Evolutionary conservation across 768 basidiomycete genomes (phyloP), one percentile per base, ranked within the genome.

Genomic region (Lactarius tabidus): DNA sequence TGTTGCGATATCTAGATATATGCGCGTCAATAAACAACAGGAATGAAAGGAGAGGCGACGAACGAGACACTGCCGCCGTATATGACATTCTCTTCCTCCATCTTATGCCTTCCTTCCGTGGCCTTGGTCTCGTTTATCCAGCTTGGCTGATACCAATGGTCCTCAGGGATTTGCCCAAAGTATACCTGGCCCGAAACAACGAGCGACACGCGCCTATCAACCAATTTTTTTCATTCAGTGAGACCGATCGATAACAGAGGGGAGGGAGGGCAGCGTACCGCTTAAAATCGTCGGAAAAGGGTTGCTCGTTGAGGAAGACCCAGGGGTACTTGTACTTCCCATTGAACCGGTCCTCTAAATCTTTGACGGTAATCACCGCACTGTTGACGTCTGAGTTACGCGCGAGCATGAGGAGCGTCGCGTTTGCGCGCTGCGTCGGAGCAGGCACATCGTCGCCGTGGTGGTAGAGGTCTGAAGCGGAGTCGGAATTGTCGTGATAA

Each of bases 331-430:
- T 80, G 70, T 84, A 90, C 66, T 81, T 83, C 52, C 79, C 77
- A 76, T 98, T 98, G 78, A 97, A 97, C 45, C 89, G 79, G 72
- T 92, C 89, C 77, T 98, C 96, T 77, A 93, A 76, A 74, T 89
- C 83, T 67, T 82, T 82, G 69, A 94, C 85, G 67, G 87, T 88
- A 43, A 77, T 76, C 60, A 89, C 75, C 52, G 87, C 82, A 20
- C 81, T 80, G n/a, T 80, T 68, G 8, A 88, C 69, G 65, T 91
- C 89, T 36, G 77, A 75, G 72, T 91, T 91, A 48, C 88, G 80
- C 43, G 84, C 87, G 52, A 98, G 84, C 76, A 77, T 76, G 62
- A 77, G 57, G 29, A 77, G 54, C 12, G 74, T 75, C 26, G 76
- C 76, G 64, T 77, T 77, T 23, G 75, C 75, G 54, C 17, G 55